Percentiles rank a stretch among this genome's conserved stretches.
Evolutionary conservation across 225 moss, liverwort and hornwort species (phyloP).

Genomic region (Pleurozium schreberi): DNA sequence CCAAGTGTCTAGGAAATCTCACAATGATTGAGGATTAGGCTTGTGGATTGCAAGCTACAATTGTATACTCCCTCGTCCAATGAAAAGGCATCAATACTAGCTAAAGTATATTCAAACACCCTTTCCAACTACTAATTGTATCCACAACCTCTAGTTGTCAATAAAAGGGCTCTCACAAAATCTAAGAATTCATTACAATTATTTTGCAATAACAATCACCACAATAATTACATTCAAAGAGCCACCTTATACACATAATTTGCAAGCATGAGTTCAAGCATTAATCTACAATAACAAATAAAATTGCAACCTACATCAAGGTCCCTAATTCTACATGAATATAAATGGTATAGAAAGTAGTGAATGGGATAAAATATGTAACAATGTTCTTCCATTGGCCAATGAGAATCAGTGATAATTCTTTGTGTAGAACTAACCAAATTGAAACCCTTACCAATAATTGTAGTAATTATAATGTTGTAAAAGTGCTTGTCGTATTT

Average conservation of each 20-base stretch:
- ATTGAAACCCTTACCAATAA: neutral
- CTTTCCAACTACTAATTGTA: neutral
- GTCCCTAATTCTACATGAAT: neutral
- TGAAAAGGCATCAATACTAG: rapidly evolving
- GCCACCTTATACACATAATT: neutral
- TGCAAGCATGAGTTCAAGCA: neutral
- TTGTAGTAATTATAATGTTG: too few relatives aligned
- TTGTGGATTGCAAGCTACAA: neutral
- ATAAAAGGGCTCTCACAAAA: neutral
- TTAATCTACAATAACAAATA: neutral
- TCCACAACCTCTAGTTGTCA: neutral
- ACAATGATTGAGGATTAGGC: neutral
- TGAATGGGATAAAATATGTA: neutral
- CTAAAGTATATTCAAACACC: neutral
- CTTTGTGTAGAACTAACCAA: neutral
- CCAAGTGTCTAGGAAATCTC: neutral
- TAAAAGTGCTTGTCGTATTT: neutral
- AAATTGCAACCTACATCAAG: neutral
- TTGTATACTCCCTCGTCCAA: neutral
- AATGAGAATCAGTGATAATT: neutral
- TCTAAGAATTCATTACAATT: neutral
- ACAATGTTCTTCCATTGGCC: neutral
- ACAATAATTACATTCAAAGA: neutral
- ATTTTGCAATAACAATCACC: neutral
- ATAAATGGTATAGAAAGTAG: neutral